These are phyloP conservation scores for Bertia moriformis DNA, from an alignment of 2,329 filamentous ascomycete species.

Conservation along the genomic window DNA sequence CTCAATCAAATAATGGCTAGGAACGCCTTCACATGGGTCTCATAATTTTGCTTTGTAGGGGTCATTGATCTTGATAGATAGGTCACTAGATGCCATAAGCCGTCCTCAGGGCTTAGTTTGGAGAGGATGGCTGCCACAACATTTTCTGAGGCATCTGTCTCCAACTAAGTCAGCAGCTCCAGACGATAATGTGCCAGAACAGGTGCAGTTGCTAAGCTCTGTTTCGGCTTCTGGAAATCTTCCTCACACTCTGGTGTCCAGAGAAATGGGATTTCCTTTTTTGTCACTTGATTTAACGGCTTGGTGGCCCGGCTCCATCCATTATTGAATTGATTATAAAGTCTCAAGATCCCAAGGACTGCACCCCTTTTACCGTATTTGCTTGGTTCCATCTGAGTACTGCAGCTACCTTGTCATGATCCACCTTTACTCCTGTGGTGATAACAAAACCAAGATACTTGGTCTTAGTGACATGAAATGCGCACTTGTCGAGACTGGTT, in stretches of 20 bases:
- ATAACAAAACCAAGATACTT: slow-evolving; percentile 7
- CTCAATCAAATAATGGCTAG: slow-evolving; percentile 18
- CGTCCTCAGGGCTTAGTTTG: slow-evolving; percentile 1
- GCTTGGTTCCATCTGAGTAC: slow-evolving; percentile 7
- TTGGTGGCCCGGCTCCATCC: slow-evolving; percentile 7
- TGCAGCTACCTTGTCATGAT: slow-evolving; percentile 5
- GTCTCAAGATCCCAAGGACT: slow-evolving; percentile 15
- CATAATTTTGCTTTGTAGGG: slow-evolving; percentile 11
- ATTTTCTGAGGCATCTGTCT: slow-evolving; percentile 9
- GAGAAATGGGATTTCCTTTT: slow-evolving; percentile 4
- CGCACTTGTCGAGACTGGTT: slow-evolving; percentile 3
- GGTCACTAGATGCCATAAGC: slow-evolving; percentile 4
- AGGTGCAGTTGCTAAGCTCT: not conserved
- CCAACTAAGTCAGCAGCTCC: slow-evolving; percentile 4
- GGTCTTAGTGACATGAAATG: slow-evolving; percentile 6
- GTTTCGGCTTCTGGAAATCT: not conserved
- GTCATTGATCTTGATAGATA: slow-evolving; percentile 7
- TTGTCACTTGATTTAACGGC: slow-evolving; percentile 6
- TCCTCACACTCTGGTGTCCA: not conserved
- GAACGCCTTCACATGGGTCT: slow-evolving; percentile 19
- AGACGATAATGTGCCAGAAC: not conserved
- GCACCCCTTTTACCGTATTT: slow-evolving; percentile 7
- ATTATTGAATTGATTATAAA: slow-evolving; percentile 15
- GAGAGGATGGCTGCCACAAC: slow-evolving; percentile 3
- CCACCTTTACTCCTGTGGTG: slow-evolving; percentile 4